These are phyloP conservation scores for Mucor plumbeus DNA, from an alignment of 371 early-diverging fungal species.

Conservation along the genomic window DNA sequence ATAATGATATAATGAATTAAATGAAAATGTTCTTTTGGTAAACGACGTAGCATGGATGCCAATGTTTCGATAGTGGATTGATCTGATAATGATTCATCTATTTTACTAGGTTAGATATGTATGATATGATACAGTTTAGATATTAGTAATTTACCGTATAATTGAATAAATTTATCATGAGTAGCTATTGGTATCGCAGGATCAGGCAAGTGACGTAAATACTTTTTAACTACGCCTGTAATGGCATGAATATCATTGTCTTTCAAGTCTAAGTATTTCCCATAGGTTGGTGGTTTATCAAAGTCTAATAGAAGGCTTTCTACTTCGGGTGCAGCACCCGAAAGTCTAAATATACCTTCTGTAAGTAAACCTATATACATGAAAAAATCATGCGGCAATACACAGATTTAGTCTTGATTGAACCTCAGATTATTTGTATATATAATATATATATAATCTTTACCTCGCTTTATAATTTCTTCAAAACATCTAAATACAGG, in stretches of 20 bases:
- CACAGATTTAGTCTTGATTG: background rate
- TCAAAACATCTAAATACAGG: conserved; percentile 46
- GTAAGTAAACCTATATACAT: conserved; percentile 35
- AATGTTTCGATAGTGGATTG: conserved; percentile 13
- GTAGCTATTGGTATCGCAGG: conserved; percentile 41
- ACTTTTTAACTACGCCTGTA: conserved; percentile 49
- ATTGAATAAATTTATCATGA: conserved; percentile 39
- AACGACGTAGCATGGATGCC: conserved; percentile 26
- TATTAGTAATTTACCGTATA: conserved; percentile 26
- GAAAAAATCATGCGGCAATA: conserved; percentile 13
- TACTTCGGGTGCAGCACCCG: conserved; percentile 53
- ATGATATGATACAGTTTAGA: background rate
- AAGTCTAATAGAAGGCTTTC: conserved; percentile 40
- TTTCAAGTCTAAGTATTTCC: conserved; percentile 44
- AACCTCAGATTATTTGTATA: conserved; percentile 5
- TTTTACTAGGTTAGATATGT: background rate
- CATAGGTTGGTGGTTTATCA: conserved; percentile 46
- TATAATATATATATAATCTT: background rate
- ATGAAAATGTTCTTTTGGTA: conserved; percentile 44
- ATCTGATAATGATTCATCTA: conserved; percentile 17
- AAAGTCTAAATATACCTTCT: conserved; percentile 54
- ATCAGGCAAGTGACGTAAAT: conserved; percentile 44
- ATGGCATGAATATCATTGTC: conserved; percentile 50
- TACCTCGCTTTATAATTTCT: conserved; percentile 50
- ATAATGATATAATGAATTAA: conserved; percentile 40